A percentile compares a stretch with the other conserved stretches of the same genome.
These are phyloP conservation scores for Podosphaera leucotricha DNA, from an alignment of 2,329 filamentous ascomycete species.

Conservation along the genomic window DNA sequence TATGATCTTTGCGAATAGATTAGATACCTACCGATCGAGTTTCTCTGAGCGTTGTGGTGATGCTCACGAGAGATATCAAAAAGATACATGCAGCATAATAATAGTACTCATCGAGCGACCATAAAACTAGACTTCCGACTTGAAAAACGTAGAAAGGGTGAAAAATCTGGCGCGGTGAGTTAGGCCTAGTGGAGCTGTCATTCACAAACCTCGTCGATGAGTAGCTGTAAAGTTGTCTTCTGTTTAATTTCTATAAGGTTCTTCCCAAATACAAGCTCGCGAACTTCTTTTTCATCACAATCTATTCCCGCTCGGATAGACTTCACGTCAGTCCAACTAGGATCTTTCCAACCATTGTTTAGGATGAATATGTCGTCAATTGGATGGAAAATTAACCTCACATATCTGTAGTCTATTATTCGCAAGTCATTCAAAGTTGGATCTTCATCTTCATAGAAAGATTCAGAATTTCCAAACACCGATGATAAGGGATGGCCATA, in stretches of 20 bases:
- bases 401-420: constrained; percentile 76
- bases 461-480: constrained; percentile 40
- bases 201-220: constrained; percentile 55
- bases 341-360: constrained; percentile 83
- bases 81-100: constrained; percentile 96
- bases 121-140: constrained; percentile 76
- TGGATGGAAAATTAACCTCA: constrained; percentile 80
- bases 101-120: constrained; percentile 92
- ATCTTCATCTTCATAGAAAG: constrained; percentile 48
- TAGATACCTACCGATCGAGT: constrained; percentile 46
- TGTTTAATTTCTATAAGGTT: constrained; percentile 88
- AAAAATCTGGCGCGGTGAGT: constrained; percentile 35
- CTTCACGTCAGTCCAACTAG: constrained; percentile 59
- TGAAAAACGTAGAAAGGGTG: constrained; percentile 98
- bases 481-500: constrained; percentile 34
- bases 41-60: constrained; percentile 70
- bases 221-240: constrained; percentile 58
- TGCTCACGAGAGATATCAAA: constrained; percentile 79
- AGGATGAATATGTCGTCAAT: constrained; percentile 71
- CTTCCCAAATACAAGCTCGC: constrained; percentile 67
- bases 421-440: constrained; percentile 53
- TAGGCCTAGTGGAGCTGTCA: not conserved
- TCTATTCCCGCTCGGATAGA: constrained; percentile 59
- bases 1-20: constrained; percentile 1
- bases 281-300: constrained; percentile 62